Evolutionary conservation across 2,329 filamentous ascomycete genomes (phyloP).

Genomic region (Metarhizium anisopliae): DNA sequence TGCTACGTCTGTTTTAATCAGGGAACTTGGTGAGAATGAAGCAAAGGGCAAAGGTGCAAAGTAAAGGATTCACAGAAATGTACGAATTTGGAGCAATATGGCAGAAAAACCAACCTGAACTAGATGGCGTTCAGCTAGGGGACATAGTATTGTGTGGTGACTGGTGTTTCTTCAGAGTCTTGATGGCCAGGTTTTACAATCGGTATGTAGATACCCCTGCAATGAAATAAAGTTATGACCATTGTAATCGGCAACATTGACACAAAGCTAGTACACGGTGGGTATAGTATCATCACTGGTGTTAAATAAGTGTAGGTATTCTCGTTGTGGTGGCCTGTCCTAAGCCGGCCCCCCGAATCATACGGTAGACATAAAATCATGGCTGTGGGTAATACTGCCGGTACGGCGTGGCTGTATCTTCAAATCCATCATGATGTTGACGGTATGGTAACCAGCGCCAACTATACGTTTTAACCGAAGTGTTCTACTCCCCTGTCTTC

Average conservation of each 20-base stretch:
- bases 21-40: slow-evolving; percentile 80
- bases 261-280: neutral
- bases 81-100: neutral
- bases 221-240: slow-evolving; percentile 11
- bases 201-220: slow-evolving; percentile 23
- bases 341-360: neutral
- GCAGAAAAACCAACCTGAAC: neutral
- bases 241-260: neutral
- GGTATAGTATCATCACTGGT: neutral
- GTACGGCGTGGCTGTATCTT: neutral
- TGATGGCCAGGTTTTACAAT: slow-evolving; percentile 7
- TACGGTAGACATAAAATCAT: neutral
- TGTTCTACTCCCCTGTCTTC: slow-evolving; percentile 33
- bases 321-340: neutral
- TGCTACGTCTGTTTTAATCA: slow-evolving; percentile 66
- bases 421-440: neutral
- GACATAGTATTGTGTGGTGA: slow-evolving; percentile 9
- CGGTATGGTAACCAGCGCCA: slow-evolving; percentile 23
- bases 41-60: slow-evolving; percentile 77
- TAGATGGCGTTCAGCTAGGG: slow-evolving; percentile 20
- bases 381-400: neutral
- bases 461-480: slow-evolving; percentile 19
- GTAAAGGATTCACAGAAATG: slow-evolving; percentile 23
- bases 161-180: neutral
- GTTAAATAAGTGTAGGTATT: neutral